These are phyloP conservation scores for Cunninghamia lanceolata DNA, from an alignment of 75 land plant species.

Conservation along the genomic window DNA sequence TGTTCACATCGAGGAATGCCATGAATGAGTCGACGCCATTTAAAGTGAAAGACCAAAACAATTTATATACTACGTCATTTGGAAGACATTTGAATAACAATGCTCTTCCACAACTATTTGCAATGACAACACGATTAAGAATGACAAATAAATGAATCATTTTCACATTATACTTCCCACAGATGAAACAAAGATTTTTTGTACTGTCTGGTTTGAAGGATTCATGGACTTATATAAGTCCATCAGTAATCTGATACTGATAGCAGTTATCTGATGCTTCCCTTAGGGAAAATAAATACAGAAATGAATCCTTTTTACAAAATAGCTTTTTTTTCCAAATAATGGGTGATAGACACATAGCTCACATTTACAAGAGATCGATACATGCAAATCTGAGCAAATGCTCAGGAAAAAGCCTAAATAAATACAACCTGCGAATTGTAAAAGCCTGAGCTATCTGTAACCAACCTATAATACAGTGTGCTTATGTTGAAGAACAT, in stretches of 20 bases:
- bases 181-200: constrained; percentile 5
- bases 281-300: constrained; percentile 7
- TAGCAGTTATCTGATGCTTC: constrained; percentile 5
- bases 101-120: too few relatives aligned
- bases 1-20: not conserved
- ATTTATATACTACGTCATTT: not conserved
- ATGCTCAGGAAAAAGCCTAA: constrained; percentile 5
- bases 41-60: not conserved
- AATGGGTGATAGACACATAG: constrained; percentile 4
- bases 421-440: constrained; percentile 7
- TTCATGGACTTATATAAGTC: constrained; percentile 3
- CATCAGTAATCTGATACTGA: not conserved
- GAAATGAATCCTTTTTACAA: constrained; percentile 9
- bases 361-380: constrained; percentile 12
- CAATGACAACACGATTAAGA: too few relatives aligned
- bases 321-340: constrained; percentile 7
- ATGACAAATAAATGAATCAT: constrained; percentile 9
- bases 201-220: constrained; percentile 9
- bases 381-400: constrained; percentile 7
- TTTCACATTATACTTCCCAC: constrained; percentile 7
- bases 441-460: not conserved
- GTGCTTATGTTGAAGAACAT: not conserved
- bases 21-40: not conserved
- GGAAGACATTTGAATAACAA: not conserved
- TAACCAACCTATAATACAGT: constrained; percentile 4